phyloP scores from a whole-genome alignment of 345 rosid genomes.

The Aquilaria sinensis region DNA sequence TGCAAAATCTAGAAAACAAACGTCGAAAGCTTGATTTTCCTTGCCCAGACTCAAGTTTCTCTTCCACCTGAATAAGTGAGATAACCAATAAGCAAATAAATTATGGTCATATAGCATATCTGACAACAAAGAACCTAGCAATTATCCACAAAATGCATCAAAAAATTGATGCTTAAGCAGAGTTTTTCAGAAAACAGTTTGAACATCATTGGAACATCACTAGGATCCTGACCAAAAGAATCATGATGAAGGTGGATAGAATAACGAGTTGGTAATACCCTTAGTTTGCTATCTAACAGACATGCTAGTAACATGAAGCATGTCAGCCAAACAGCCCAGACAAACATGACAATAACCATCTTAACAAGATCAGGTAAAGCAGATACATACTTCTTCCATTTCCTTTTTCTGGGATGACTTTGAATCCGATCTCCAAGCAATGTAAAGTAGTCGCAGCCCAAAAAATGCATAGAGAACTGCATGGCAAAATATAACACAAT shows the following conservation, averaged over 20 bases:
- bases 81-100: constrained; percentile 1
- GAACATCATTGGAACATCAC: too few species aligned
- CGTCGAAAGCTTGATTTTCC: constrained; percentile 80
- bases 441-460: constrained; percentile 90
- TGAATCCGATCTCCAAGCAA: constrained; percentile 98
- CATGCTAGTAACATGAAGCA: too few species aligned
- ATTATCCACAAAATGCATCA: too few species aligned
- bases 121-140: neutral
- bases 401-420: constrained; percentile 91
- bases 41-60: constrained; percentile 89
- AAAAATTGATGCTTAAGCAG: too few species aligned
- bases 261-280: neutral
- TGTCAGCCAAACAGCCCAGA: too few species aligned
- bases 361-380: neutral
- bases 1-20: constrained; percentile 86
- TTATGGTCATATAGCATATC: neutral
- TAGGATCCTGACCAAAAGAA: neutral
- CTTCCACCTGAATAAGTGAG: constrained; percentile 67
- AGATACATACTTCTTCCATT: constrained; percentile 81
- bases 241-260: neutral
- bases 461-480: constrained; percentile 91
- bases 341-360: neutral
- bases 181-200: too few species aligned
- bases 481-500: constrained; percentile 10
- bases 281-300: neutral